Evolutionary conservation across 2,329 filamentous ascomycete genomes (phyloP).

Genomic region (Pseudogymnoascus sp.): DNA sequence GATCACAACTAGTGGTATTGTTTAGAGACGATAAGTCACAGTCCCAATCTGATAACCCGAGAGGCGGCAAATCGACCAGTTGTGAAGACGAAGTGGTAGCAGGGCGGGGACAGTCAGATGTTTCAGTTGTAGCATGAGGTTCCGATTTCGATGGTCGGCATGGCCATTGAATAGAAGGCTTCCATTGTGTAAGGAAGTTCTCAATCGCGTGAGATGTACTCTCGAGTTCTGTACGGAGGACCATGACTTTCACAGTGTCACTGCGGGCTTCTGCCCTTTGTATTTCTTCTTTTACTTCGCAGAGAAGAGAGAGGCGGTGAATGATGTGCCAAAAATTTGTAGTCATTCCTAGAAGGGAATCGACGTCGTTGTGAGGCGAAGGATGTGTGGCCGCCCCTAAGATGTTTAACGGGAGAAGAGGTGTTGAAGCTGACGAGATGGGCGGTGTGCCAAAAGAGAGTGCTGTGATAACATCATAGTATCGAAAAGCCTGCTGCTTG

Average conservation of each 20-base stretch:
- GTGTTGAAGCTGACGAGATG: neutral
- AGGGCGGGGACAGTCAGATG: neutral
- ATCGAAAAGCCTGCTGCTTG: constrained; percentile 40
- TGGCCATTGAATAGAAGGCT: constrained; percentile 34
- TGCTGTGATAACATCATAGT: neutral
- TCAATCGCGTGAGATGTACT: constrained; percentile 45
- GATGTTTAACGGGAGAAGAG: neutral
- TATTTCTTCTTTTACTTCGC: neutral
- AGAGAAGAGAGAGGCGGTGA: constrained; percentile 27
- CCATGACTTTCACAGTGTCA: constrained; percentile 45
- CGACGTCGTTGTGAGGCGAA: neutral
- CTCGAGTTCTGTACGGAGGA: constrained; percentile 23
- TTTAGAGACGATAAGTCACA: constrained; percentile 8
- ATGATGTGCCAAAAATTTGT: neutral
- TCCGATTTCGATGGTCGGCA: neutral
- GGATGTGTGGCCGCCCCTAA: neutral
- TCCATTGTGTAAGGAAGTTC: constrained; percentile 45
- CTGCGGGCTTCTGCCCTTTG: constrained; percentile 42
- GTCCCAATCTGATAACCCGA: neutral
- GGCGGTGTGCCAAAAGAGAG: neutral
- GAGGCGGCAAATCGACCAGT: neutral
- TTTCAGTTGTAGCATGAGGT: neutral
- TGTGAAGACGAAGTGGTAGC: neutral
- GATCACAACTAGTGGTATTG: constrained; percentile 6
- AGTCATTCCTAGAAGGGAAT: constrained; percentile 17